These are phyloP conservation scores for Jimgerdemannia flammicorona DNA, from an alignment of 192 early-diverging fungal species.

Conservation along the genomic window DNA sequence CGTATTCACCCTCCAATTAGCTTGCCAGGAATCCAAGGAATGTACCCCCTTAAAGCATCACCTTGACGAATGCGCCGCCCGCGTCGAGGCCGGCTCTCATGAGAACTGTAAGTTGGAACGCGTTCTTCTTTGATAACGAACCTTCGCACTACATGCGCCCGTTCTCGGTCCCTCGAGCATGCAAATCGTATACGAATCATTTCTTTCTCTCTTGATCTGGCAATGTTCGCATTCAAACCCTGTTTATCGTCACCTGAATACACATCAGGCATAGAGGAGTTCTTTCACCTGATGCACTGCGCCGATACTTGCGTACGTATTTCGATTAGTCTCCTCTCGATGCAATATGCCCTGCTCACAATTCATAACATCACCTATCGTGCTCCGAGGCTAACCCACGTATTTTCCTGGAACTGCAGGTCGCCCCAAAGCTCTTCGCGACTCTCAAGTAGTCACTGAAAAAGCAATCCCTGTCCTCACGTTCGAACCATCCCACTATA, in stretches of 20 bases:
- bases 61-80: slow-evolving; percentile 69
- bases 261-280: slow-evolving; percentile 58
- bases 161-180: no score
- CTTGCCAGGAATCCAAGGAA: slow-evolving; percentile 56
- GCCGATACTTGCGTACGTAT: slow-evolving; percentile 77
- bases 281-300: slow-evolving; percentile 81
- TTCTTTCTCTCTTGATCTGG: slow-evolving; percentile 1
- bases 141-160: background rate
- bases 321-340: background rate
- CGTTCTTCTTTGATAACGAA: background rate
- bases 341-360: background rate
- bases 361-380: background rate
- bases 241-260: no score
- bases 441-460: slow-evolving; percentile 40
- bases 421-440: slow-evolving; percentile 59
- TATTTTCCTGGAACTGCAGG: slow-evolving; percentile 26
- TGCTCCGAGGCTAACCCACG: background rate
- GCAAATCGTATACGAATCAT: background rate
- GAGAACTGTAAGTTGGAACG: slow-evolving; percentile 58
- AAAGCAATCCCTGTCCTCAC: no score
- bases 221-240: no score
- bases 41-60: slow-evolving; percentile 74
- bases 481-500: no score
- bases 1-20: slow-evolving; percentile 28
- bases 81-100: slow-evolving; percentile 68